These are phyloP conservation scores for Oryza nivara DNA, from an alignment of 176 grass and related monocot genomes.

Conservation along the genomic window DNA sequence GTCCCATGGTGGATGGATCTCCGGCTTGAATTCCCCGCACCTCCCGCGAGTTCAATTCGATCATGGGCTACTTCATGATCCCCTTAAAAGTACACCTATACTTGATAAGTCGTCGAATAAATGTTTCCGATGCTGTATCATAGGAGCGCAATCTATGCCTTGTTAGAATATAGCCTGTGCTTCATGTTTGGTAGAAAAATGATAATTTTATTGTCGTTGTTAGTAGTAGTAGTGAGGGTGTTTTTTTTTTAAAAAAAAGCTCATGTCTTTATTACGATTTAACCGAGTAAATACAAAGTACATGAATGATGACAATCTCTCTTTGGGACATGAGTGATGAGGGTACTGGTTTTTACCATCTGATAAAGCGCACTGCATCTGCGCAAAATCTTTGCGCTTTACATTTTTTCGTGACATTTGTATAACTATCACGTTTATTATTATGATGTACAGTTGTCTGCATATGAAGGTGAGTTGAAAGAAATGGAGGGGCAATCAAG, in stretches of 20 bases:
- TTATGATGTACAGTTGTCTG: slow-evolving; percentile 31
- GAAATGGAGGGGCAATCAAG: slow-evolving; percentile 71
- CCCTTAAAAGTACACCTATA: background rate
- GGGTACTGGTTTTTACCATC: background rate
- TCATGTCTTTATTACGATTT: too few relatives aligned
- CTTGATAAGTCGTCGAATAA: background rate
- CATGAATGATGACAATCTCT: too few relatives aligned
- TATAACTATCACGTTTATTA: background rate
- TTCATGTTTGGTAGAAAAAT: background rate
- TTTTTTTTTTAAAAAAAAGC: background rate
- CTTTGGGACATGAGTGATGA: too few relatives aligned
- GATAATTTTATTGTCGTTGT: background rate
- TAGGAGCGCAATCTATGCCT: background rate
- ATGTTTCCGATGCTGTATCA: background rate
- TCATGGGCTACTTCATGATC: background rate
- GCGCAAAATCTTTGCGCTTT: background rate
- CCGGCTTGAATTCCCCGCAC: background rate
- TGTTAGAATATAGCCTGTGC: background rate
- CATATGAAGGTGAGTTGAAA: slow-evolving; percentile 60
- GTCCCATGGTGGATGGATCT: background rate
- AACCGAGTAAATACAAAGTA: too few relatives aligned
- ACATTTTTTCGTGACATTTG: background rate
- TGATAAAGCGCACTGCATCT: background rate
- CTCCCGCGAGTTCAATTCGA: background rate
- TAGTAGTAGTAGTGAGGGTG: background rate